Conservation (phyloP, 116 monocot species). For the Trichopus zeylanicus region DNA sequence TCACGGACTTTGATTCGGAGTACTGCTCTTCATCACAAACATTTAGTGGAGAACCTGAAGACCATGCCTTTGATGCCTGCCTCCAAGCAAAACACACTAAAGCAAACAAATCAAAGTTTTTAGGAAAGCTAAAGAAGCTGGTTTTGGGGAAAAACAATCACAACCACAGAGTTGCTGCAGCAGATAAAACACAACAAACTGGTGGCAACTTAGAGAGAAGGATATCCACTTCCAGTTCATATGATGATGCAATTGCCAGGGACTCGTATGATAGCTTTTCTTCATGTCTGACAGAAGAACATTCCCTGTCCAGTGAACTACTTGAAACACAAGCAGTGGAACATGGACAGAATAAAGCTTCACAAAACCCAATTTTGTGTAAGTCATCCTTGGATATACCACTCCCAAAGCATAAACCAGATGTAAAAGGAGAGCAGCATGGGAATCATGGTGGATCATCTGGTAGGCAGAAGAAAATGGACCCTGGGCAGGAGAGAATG, state of each 20-base stretch:
- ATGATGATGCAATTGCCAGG: conserved; percentile 20
- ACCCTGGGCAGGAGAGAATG: neutral
- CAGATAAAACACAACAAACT: conserved; percentile 5
- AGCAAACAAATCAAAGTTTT: conserved; percentile 34
- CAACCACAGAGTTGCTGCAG: neutral
- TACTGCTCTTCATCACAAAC: conserved; percentile 18
- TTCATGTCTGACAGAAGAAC: conserved; percentile 25
- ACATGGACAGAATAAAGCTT: neutral
- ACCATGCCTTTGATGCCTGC: conserved; percentile 12
- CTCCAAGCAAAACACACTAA: neutral
- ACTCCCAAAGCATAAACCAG: conserved; percentile 1
- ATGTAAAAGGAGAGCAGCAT: neutral
- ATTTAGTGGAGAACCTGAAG: conserved; percentile 18
- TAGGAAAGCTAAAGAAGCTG: conserved; percentile 45
- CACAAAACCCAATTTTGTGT: too few species aligned
- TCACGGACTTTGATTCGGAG: conserved; percentile 20
- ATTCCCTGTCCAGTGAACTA: conserved; percentile 2
- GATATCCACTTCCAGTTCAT: conserved; percentile 23
- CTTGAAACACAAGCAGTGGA: neutral
- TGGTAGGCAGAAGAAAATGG: too few species aligned
- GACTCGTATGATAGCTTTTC: conserved; percentile 26
- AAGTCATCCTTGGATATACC: conserved; percentile 2
- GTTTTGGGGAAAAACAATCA: conserved; percentile 25
- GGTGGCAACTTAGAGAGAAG: conserved; percentile 14
- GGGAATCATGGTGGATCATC: neutral